Evolutionary conservation across 306 rosid species (phyloP), one percentile per base, ranked within the genome.

Genomic region (Casuarina cunninghamiana): DNA sequence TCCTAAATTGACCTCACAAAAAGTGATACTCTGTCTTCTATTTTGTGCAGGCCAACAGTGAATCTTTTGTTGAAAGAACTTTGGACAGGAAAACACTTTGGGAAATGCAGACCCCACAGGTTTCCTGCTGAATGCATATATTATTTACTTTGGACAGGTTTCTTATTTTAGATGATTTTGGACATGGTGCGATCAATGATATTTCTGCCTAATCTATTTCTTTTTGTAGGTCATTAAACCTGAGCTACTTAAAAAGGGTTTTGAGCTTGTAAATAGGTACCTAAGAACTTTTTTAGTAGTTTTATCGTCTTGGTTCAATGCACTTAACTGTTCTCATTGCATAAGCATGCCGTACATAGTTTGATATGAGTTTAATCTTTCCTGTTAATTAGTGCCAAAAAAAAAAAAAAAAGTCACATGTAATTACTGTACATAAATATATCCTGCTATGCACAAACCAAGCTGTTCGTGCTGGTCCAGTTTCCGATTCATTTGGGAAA

Each of bases 21-120:
- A 73, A 38, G 37, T 68, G 80, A 61, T 63, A 50, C 69, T 53
- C 32, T 80, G 54, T 80, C 41, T 74, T 21, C 71, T 73, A 80
- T 58, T 78, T 61, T 21, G 68, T 84, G 85, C 97, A 95, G 97
- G 96, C 96, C 84, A 91, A 89, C 86, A 75, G 55, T 41, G 89
- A 88, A 69, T 91, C 96, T 69, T 91, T 89, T 85, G 99, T 95
- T 9, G 88, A 88, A 61, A 86, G 42, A 91, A 95, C 99, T 21
- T 84, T 95, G 80, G 94, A 95, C 84, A 82, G 97, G 74, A 93
- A 85, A 89, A 88, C 89, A 32, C 89, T 93, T 43, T 91, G 99
- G 99, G 97, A 95, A 89, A 95, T 95, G 97, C 99, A 95, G 84
- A 95, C 99, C 67, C 99, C 99, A 7, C 97, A 95, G 99, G 97